Base-by-base conservation (phyloP, 2,329 filamentous ascomycete species). In the Dryadomyces quercus-mongolicae region DNA sequence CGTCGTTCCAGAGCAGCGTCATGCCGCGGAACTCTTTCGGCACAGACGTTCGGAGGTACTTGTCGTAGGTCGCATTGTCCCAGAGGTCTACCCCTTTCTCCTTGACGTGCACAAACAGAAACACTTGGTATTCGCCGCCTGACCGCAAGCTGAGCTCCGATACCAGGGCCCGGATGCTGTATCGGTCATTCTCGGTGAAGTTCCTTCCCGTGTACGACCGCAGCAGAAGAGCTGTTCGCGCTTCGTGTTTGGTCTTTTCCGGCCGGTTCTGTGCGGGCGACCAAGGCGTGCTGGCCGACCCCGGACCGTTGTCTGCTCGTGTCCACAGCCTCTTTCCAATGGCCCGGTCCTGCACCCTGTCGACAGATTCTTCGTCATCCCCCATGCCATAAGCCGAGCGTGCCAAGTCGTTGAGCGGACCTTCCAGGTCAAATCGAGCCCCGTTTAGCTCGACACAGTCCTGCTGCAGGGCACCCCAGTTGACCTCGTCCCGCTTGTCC, bases 121-220 rank as follows among this genome's bases (percentile, higher is more conserved):
- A 87, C 1, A 93, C 82, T 61, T 90, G 81, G 63, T 90, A 94
- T 68, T 91, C 82, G 40, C 86, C 88, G 18, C 88, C 88, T 16
- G 85, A 85, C 57, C 83, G 82, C 55, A 94, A 73, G 6, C 78
- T 79, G 31, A 93, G 73, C 67, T 95, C 90, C 56, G 81, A 84
- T 60, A 95, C 81, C 63, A 94, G 78, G 40, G 89, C 80, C 31
- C 90, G 84, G 44, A 95, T 81, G 53, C 83, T 84, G 65, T 91
- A 82, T 63, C 86, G 81, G 64, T 92, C 87, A 63, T 92, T 87
- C 44, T 86, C 78, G 31, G 83, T 87, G 66, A 90, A 95, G 31
- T 79, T 67, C 65, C 87, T 89, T 54, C 82, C 84, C 36, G 80
- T 81, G 73, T 86, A 92, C 0, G 86, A 84, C 42, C 89, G 82